Base-by-base conservation (phyloP, 2,329 filamentous ascomycete species). In the Neonectria sp. region DNA sequence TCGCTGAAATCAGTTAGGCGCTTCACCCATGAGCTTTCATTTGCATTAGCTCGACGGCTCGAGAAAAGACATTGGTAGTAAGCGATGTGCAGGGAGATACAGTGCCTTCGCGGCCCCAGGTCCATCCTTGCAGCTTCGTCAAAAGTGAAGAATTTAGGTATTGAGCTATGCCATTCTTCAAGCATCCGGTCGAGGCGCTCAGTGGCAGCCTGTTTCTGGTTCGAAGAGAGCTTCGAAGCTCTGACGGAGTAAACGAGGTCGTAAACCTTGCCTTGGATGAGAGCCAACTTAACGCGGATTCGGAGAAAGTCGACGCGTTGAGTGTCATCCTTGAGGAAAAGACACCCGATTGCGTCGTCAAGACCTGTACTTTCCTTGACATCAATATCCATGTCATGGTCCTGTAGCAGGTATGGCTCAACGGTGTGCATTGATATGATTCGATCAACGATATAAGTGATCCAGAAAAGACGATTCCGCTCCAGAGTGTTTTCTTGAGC, bases 191-290 rank as follows among this genome's bases (percentile, higher is more conserved):
- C 37, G 6, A 40, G 15, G 3, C 37, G 37, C 6, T 40, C 37
- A 17, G 15, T n/a, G 15, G 37, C 37, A 3, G 37, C 37, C 17
- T 40, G 37, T 40, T 8, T 40, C 13, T 40, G 37, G 37, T n/a
- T 40, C 37, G 37, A 8, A 6, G 37, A 40, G 6, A 40, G 37
- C 17, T 40, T 40, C 37, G 37, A 40, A 17, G 66, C 62, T 0
- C 53, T 43, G 4, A 67, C 48, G 11, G 66, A 67, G 6, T 67
- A 60, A 0, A 69, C 24, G 6, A 65, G 6, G 29, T 70, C 67
- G 6, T 68, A 70, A 2, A 68, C 58, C 13, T 62, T 70, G 56
- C 68, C 68, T 51, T 70, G 67, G 0, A 63, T 70, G 25, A 29
- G 15, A 24, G 67, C 67, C 0, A 70, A 1, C 11, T 7, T 0